phyloP scores from a whole-genome alignment of 108 stramenopile species.

The Pseudonitzschia multiseries region DNA sequence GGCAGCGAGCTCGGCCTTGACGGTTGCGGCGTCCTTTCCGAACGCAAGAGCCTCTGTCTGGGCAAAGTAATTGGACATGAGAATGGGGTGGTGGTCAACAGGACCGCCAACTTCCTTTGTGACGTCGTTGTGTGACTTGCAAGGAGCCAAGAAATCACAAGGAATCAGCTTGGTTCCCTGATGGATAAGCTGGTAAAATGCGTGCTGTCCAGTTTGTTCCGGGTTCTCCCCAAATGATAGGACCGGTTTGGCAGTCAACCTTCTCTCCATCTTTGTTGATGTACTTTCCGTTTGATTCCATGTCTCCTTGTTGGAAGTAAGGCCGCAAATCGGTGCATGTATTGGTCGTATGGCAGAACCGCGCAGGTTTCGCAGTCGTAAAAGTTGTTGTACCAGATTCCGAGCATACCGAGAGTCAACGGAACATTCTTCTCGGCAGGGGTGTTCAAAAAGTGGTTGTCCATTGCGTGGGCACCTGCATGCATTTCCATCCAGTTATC shows the following conservation, averaged over 20 bases:
- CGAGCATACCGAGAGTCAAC: constrained; percentile 92
- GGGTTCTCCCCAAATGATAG: constrained; percentile 96
- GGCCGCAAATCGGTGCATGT: constrained; percentile 94
- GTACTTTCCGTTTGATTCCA: constrained; percentile 99
- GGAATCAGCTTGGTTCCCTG: constrained; percentile 95
- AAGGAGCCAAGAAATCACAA: constrained; percentile 94
- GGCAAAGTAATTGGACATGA: constrained; percentile 98
- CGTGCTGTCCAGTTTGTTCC: constrained; percentile 99
- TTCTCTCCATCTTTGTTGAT: constrained; percentile 70
- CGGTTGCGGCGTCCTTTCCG: constrained; percentile 74
- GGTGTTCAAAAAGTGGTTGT: constrained; percentile 94
- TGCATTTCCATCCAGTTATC: constrained; percentile 90
- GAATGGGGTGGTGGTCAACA: constrained; percentile 96
- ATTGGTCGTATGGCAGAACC: constrained; percentile 95
- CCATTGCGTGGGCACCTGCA: constrained; percentile 97
- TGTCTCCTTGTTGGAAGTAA: constrained; percentile 99
- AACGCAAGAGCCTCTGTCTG: constrained; percentile 97
- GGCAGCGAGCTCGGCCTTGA: constrained; percentile 45
- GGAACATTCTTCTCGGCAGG: constrained; percentile 93
- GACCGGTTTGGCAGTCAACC: constrained; percentile 61
- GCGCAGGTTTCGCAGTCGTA: constrained; percentile 90
- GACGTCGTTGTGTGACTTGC: constrained; percentile 72
- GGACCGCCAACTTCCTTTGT: constrained; percentile 60
- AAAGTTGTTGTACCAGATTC: constrained; percentile 98
- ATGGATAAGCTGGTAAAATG: constrained; percentile 99